A percentile compares a stretch with the other conserved stretches of the same genome.
phyloP scores from a whole-genome alignment of 2,329 filamentous ascomycete species.

The Harringtonia aguacate region DNA sequence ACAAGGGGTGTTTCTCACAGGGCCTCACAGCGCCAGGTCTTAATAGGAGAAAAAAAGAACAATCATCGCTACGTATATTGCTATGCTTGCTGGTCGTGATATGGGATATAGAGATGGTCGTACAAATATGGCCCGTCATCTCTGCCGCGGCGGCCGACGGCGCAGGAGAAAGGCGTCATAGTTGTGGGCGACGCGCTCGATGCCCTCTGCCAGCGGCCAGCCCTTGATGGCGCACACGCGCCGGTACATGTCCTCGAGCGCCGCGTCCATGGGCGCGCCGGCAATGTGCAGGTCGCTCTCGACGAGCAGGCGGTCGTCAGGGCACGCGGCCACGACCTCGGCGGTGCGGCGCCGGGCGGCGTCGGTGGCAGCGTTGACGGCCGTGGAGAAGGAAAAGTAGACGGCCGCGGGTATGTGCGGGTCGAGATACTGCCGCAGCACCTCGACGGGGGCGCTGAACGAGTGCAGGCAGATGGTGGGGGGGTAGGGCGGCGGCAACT shows the following conservation, averaged over 20 bases:
- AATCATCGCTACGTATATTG: no score
- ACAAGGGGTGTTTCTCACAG: no score
- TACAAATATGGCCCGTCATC: no score
- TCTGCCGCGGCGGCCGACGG: background rate
- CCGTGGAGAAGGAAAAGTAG: conserved; percentile 80
- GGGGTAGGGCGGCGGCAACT: conserved; percentile 50
- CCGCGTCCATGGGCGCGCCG: conserved; percentile 67
- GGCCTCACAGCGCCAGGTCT: no score
- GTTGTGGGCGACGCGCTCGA: conserved; percentile 57
- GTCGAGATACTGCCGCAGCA: conserved; percentile 68
- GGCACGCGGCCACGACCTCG: conserved; percentile 59
- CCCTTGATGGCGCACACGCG: conserved; percentile 67
- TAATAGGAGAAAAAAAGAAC: no score
- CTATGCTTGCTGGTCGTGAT: no score
- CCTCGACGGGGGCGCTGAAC: conserved; percentile 69
- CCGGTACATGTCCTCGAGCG: conserved; percentile 65
- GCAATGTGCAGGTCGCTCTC: conserved; percentile 87
- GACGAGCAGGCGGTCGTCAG: conserved; percentile 68
- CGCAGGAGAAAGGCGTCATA: conserved; percentile 64
- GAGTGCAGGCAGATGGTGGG: conserved; percentile 90
- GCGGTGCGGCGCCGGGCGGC: conserved; percentile 39
- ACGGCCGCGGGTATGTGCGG: conserved; percentile 62
- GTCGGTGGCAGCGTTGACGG: conserved; percentile 62
- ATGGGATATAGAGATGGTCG: no score
- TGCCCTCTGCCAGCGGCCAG: conserved; percentile 66